phyloP scores from a whole-genome alignment of 1,284 basidiomycete species.

The Afroboletus lepidellus region DNA sequence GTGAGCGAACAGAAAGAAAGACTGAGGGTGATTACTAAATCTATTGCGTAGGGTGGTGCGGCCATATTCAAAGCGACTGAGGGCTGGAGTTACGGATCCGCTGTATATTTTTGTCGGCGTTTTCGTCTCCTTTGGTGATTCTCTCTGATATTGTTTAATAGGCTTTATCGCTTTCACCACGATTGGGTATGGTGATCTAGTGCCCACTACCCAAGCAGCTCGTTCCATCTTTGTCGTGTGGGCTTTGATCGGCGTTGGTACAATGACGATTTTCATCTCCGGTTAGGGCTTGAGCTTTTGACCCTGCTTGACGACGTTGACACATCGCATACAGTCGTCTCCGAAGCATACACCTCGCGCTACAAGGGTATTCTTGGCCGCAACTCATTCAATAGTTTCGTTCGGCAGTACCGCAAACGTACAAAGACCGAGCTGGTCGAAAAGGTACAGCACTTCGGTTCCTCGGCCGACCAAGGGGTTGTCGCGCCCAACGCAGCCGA shows the following conservation, averaged over 20 bases:
- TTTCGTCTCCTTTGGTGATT: constrained; percentile 1
- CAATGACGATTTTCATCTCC: constrained; percentile 72
- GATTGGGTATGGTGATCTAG: constrained; percentile 70
- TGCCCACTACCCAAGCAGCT: constrained; percentile 63
- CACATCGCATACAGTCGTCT: constrained; percentile 45
- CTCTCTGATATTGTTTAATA: constrained; percentile 21
- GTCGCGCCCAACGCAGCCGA: background rate
- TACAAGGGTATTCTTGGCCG: constrained; percentile 53
- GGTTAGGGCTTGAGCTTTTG: constrained; percentile 38
- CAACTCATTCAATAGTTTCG: constrained; percentile 46
- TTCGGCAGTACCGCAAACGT: constrained; percentile 44
- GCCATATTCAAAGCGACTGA: constrained; percentile 42
- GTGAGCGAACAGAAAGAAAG: constrained; percentile 32
- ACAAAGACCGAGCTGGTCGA: constrained; percentile 12
- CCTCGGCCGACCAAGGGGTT: constrained; percentile 1
- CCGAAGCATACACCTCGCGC: constrained; percentile 59
- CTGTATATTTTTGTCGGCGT: constrained; percentile 71
- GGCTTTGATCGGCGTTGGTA: constrained; percentile 75
- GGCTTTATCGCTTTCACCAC: constrained; percentile 65
- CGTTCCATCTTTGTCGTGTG: constrained; percentile 79
- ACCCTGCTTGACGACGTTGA: constrained; percentile 4
- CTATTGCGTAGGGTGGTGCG: constrained; percentile 44
- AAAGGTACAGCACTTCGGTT: constrained; percentile 5
- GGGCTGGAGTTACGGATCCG: constrained; percentile 47
- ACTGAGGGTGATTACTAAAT: background rate